Conservation (phyloP, 805 yeast genomes). For the Candida morakotiae region DNA sequence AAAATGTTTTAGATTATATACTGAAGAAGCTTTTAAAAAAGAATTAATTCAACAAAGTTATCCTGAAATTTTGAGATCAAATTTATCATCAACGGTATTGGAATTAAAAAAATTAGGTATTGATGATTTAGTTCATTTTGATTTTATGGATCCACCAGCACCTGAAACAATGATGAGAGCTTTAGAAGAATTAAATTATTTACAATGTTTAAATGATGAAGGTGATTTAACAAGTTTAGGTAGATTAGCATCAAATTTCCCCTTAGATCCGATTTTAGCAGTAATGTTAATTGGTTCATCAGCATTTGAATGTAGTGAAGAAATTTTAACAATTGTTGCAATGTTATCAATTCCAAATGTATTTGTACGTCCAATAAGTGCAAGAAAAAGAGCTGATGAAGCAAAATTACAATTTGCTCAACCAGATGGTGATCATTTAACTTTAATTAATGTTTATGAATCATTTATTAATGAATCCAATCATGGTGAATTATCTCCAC, state of each 20-base stretch:
- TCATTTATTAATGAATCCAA: slow-evolving; percentile 77
- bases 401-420: slow-evolving; percentile 85
- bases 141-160: slow-evolving; percentile 99
- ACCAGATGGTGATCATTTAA: slow-evolving; percentile 92
- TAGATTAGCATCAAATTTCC: slow-evolving; percentile 86
- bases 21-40: slow-evolving; percentile 93
- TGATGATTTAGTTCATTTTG: slow-evolving; percentile 95
- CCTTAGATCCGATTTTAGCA: slow-evolving; percentile 92
- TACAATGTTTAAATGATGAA: slow-evolving; percentile 86
- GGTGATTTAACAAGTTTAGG: slow-evolving; percentile 90
- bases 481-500: slow-evolving; percentile 58
- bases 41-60: slow-evolving; percentile 93
- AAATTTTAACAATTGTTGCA: slow-evolving; percentile 83
- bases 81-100: slow-evolving; percentile 85
- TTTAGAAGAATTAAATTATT: slow-evolving; percentile 86
- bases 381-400: slow-evolving; percentile 87
- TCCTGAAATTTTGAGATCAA: slow-evolving; percentile 91
- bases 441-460: slow-evolving; percentile 82
- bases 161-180: slow-evolving; percentile 99
- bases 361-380: slow-evolving; percentile 89
- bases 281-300: slow-evolving; percentile 88
- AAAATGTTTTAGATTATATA: slow-evolving; percentile 91
- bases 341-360: slow-evolving; percentile 89
- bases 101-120: slow-evolving; percentile 92
- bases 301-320: slow-evolving; percentile 82